Conservation (phyloP, 2,329 filamentous ascomycete species). For the Chaetomiaceae sp. region DNA sequence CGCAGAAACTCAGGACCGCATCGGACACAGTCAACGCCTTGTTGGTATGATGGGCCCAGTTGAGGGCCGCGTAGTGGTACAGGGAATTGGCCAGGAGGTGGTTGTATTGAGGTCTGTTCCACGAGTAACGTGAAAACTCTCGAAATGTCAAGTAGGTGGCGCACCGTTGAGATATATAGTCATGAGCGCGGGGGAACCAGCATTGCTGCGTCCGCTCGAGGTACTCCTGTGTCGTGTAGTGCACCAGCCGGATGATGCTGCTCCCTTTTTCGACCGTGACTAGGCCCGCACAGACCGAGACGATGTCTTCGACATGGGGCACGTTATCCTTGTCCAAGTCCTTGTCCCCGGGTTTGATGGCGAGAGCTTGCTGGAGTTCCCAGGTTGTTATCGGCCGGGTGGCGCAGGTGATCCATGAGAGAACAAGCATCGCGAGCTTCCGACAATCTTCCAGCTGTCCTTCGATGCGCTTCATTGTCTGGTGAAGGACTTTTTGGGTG, state of each 20-base stretch:
- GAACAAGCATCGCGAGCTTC: conserved; percentile 23
- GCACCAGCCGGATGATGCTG: conserved; percentile 34
- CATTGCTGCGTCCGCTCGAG: conserved; percentile 25
- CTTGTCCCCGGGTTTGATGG: conserved; percentile 25
- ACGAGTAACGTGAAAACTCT: background rate
- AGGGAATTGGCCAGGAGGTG: too few relatives aligned
- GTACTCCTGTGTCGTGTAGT: conserved; percentile 40
- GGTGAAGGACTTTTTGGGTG: too few relatives aligned
- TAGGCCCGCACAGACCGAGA: conserved; percentile 34
- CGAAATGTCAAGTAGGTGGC: conserved; percentile 29
- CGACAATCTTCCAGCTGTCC: conserved; percentile 24
- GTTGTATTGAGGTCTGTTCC: too few relatives aligned
- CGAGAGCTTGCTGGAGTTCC: conserved; percentile 37
- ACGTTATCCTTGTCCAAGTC: conserved; percentile 32
- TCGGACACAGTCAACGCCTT: background rate
- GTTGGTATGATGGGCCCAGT: background rate
- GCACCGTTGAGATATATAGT: conserved; percentile 20
- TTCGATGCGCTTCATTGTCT: conserved; percentile 32
- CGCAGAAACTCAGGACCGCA: background rate
- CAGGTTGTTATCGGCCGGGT: conserved; percentile 25
- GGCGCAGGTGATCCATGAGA: conserved; percentile 35
- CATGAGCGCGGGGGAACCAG: conserved; percentile 9
- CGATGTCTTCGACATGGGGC: conserved; percentile 24
- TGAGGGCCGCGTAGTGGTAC: background rate
- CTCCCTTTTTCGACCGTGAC: conserved; percentile 35